Evolutionary conservation across 495 filamentous ascomycete genomes (phyloP).

Genomic region (Friedmanniomyces simplex): DNA sequence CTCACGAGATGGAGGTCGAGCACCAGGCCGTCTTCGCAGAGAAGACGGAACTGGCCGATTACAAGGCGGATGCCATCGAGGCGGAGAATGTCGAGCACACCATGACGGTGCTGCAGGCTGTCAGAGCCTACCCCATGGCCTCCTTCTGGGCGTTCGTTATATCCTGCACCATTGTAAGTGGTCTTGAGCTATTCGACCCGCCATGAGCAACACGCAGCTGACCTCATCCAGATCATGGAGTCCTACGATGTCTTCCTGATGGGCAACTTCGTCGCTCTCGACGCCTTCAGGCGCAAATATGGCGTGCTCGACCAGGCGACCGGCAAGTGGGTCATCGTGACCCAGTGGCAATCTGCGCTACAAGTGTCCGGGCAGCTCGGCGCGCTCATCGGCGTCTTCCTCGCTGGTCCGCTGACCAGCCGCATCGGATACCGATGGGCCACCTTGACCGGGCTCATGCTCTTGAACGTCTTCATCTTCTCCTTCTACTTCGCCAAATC

Average conservation of each 20-base stretch:
- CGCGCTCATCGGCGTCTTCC: constrained; percentile 22
- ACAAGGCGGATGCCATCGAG: constrained; percentile 22
- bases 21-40: constrained; percentile 9
- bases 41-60: constrained; percentile 14
- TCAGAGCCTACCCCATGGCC: constrained; percentile 24
- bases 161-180: constrained; percentile 24
- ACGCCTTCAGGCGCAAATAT: constrained; percentile 15
- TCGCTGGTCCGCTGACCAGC: constrained; percentile 21
- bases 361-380: constrained; percentile 19
- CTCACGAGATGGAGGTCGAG: background rate
- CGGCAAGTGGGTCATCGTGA: constrained; percentile 6
- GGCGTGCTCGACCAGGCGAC: constrained; percentile 9
- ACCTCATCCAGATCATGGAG: constrained; percentile 24
- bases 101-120: constrained; percentile 20
- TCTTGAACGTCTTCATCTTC: constrained; percentile 27
- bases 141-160: constrained; percentile 25
- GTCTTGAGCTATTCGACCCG: background rate
- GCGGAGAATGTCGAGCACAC: constrained; percentile 24
- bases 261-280: constrained; percentile 21
- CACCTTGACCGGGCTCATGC: constrained; percentile 20
- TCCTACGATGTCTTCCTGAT: constrained; percentile 25
- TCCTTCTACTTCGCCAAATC: constrained; percentile 22
- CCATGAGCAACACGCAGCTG: background rate
- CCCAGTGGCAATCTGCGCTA: constrained; percentile 21
- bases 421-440: constrained; percentile 23